Conservation (phyloP, 768 basidiomycete species). For the Lactarius sanguifluus region DNA sequence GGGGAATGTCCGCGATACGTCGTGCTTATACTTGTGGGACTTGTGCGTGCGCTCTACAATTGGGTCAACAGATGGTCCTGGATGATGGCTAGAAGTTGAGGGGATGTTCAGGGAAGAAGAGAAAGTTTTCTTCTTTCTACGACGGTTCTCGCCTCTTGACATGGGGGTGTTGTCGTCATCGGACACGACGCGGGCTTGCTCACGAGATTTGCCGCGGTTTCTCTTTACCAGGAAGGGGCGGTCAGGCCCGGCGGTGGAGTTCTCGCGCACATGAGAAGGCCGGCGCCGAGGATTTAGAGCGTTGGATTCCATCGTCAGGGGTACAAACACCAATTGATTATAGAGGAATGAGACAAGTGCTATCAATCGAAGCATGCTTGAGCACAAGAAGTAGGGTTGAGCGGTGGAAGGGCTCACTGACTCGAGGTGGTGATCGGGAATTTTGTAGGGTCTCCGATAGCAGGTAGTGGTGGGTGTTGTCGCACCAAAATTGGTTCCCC, state of each 20-base stretch:
- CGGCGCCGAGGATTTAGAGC: constrained; percentile 6
- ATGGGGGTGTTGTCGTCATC: constrained; percentile 23
- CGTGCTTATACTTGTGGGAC: constrained; percentile 15
- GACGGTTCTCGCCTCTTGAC: constrained; percentile 18
- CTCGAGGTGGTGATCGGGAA: neutral
- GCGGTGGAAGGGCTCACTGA: neutral
- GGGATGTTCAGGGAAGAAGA: neutral
- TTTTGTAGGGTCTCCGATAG: neutral
- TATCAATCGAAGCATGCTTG: constrained; percentile 9
- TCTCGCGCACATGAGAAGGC: constrained; percentile 19
- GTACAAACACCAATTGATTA: neutral
- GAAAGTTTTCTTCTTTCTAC: constrained; percentile 25
- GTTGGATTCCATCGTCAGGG: constrained; percentile 20
- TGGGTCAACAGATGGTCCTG: constrained; percentile 15
- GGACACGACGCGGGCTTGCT: constrained; percentile 11
- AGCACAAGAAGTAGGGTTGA: neutral
- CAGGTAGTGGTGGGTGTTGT: neutral
- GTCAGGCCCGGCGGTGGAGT: constrained; percentile 9
- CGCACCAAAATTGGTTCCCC: neutral
- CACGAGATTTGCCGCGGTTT: constrained; percentile 22
- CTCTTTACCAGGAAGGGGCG: constrained; percentile 19
- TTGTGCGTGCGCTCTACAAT: constrained; percentile 17
- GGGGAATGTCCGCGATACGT: constrained; percentile 23
- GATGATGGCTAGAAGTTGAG: constrained; percentile 13
- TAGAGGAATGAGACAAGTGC: neutral